A percentile compares a stretch with the other conserved stretches of the same genome.
phyloP scores from a whole-genome alignment of 1,139 yeast genomes.

The Kurtzmaniella quercitrusa region DNA sequence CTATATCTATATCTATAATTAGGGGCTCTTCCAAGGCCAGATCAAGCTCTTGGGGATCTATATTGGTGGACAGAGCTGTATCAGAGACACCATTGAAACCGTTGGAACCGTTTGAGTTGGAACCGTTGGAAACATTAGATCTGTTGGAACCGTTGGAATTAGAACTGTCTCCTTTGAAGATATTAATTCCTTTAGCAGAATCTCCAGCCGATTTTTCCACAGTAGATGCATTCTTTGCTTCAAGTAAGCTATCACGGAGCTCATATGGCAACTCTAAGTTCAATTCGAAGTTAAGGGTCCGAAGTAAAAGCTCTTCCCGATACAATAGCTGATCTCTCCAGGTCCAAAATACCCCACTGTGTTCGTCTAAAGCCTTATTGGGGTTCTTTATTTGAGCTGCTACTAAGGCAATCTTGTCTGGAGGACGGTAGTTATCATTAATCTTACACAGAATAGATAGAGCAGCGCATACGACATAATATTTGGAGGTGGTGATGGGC shows the following conservation, averaged over 20 bases:
- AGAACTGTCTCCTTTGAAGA: neutral
- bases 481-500: slow-evolving; percentile 43
- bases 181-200: neutral
- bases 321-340: slow-evolving; percentile 46
- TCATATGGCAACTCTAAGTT: slow-evolving; percentile 37
- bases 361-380: slow-evolving; percentile 32
- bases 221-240: neutral
- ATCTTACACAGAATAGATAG: slow-evolving; percentile 41
- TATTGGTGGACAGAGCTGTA: no score
- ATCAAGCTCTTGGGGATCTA: no score
- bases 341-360: slow-evolving; percentile 39
- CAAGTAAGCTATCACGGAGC: slow-evolving; percentile 23
- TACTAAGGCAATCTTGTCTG: slow-evolving; percentile 40
- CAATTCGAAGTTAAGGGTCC: slow-evolving; percentile 38
- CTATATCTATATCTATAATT: slow-evolving; percentile 3
- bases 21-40: neutral
- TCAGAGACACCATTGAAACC: no score
- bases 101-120: no score
- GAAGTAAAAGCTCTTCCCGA: slow-evolving; percentile 40
- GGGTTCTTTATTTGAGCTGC: slow-evolving; percentile 36
- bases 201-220: neutral
- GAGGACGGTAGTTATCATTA: slow-evolving; percentile 40
- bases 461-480: slow-evolving; percentile 45
- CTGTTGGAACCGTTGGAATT: neutral
- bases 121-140: neutral